These are phyloP conservation scores for Chlamydomonas urium DNA, from an alignment of 139 green algal species.

Conservation along the genomic window DNA sequence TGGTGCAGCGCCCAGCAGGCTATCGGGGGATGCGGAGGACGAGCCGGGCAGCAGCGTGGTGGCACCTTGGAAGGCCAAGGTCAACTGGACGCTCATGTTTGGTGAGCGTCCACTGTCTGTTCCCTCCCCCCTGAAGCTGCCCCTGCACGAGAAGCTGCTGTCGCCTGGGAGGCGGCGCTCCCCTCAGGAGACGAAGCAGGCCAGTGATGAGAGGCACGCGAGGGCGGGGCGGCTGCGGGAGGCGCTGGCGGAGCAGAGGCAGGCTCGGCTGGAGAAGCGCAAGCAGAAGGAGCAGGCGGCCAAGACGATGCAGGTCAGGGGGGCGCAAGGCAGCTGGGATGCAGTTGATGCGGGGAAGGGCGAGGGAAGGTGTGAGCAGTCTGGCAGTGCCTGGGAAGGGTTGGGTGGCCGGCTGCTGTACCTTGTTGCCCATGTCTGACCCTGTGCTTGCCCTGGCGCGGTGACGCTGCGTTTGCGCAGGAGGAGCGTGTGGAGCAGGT, in stretches of 20 bases:
- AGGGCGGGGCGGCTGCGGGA: constrained; percentile 40
- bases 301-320: constrained; percentile 20
- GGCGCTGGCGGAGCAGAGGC: constrained; percentile 36
- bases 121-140: neutral
- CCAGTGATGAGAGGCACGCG: constrained; percentile 44
- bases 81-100: no score
- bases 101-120: no score
- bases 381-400: no score
- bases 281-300: constrained; percentile 28
- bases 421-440: neutral
- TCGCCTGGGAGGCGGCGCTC: constrained; percentile 2
- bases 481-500: constrained; percentile 25
- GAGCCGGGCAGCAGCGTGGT: no score
- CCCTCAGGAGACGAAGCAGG: constrained; percentile 20
- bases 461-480: no score
- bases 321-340: neutral
- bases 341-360: no score
- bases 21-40: no score
- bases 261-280: constrained; percentile 27
- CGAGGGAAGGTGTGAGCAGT: neutral
- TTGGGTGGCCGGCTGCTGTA: no score
- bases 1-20: no score
- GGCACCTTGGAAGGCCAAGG: no score
- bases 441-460: neutral
- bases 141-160: neutral